Percentiles rank a stretch among this genome's conserved stretches.
Conservation (phyloP, 2,329 filamentous ascomycete species). For the Fusarium papillatum region DNA sequence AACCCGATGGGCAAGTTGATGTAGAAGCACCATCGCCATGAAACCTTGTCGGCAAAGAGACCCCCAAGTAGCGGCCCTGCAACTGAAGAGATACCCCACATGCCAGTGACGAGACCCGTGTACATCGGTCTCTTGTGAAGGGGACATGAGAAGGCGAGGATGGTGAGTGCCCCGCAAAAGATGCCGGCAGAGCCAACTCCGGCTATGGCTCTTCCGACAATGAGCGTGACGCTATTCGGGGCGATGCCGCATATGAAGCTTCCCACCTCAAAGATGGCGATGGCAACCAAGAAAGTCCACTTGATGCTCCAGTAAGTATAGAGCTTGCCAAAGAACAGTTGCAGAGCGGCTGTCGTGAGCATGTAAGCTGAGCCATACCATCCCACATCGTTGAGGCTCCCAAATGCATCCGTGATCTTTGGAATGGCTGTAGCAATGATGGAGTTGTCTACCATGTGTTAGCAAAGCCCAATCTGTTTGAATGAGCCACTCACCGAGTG, state of each 20-base stretch:
- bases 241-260: constrained; percentile 56
- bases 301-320: constrained; percentile 62
- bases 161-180: constrained; percentile 58
- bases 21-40: constrained; percentile 58
- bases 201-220: constrained; percentile 51
- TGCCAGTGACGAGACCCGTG: constrained; percentile 53
- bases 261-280: constrained; percentile 59
- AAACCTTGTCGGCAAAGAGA: constrained; percentile 51
- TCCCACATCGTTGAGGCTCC: constrained; percentile 60
- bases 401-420: constrained; percentile 57
- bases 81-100: constrained; percentile 61
- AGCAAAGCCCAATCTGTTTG: not conserved
- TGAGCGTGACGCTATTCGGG: constrained; percentile 49
- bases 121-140: constrained; percentile 50
- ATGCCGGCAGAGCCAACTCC: constrained; percentile 59
- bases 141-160: constrained; percentile 56
- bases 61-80: constrained; percentile 52
- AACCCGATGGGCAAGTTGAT: constrained; percentile 56
- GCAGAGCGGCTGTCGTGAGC: constrained; percentile 56
- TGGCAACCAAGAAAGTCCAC: constrained; percentile 52
- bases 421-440: constrained; percentile 61
- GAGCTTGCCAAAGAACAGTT: constrained; percentile 56
- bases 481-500: constrained; percentile 47
- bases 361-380: constrained; percentile 64
- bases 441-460: constrained; percentile 48